Base-by-base conservation (phyloP, 1,139 yeast species). In the Waltiozyma solani region DNA sequence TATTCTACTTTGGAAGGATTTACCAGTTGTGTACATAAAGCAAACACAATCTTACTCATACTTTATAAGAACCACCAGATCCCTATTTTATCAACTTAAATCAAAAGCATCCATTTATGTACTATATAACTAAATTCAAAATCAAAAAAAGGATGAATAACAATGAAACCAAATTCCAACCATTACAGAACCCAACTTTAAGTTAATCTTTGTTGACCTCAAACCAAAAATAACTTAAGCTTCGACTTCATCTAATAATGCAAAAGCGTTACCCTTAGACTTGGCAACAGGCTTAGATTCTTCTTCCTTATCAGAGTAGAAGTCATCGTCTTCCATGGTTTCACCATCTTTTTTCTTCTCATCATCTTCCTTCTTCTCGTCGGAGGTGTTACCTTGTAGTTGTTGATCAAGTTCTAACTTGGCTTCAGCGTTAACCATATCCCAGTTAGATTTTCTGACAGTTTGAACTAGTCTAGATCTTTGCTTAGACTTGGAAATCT, bases 391-490 rank as follows among this genome's bases (percentile, higher is more conserved):
- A 10, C 29, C 32, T 22, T 41, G 37, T 14, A 42, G 35, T 13
- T 25, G 11, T 10, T 25, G 23, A 3, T 19, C 35, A 20, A 34
- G 17, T 7, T 36, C 38, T 38, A 36, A 37, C 45, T 38, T 39
- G 21, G 73, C 70, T 32, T 58, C 57, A 42, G 67, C 66, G 54
- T 81, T 81, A 40, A 79, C 78, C 39, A 68, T 65, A 37, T 79
- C 87, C 91, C 91, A 81, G 14, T 78, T 81, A 1, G 83, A 63
- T 56, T 79, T 80, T 57, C 91, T 68, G 5, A 80, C 67, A 23
- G 59, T 63, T 48, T 73, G 80, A 14, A 80, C 75, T 51, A 66
- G 73, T 52, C 68, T 76, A 21, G 84, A 79, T 50, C 84, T 68
- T 35, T 71, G 69, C 27, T 77, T 70, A 50, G 85, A 76, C 48